A percentile compares a stretch with the other conserved stretches of the same genome.
These are phyloP conservation scores for Stephania cephalantha DNA, from an alignment of 164 flowering plant species.

Conservation along the genomic window DNA sequence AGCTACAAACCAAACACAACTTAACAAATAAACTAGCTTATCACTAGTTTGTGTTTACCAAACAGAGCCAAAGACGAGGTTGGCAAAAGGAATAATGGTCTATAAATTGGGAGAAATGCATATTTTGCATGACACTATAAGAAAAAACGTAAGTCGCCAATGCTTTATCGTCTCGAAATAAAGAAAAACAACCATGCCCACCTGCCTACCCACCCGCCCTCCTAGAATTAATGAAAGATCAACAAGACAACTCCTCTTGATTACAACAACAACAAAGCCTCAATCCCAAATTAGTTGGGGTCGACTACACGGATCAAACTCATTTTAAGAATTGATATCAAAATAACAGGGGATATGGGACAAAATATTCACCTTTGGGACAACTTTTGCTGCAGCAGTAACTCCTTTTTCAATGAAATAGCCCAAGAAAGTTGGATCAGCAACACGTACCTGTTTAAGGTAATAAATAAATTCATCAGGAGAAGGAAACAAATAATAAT, in stretches of 20 bases:
- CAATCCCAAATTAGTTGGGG: not conserved
- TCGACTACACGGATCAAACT: not conserved
- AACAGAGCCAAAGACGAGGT: not conserved
- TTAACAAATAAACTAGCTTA: too few species aligned
- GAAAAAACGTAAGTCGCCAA: too few species aligned
- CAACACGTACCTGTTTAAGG: slow-evolving; percentile 83
- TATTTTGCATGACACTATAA: too few species aligned
- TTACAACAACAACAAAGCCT: not conserved
- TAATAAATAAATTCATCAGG: slow-evolving; percentile 7
- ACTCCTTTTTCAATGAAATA: slow-evolving; percentile 91
- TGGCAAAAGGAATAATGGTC: not conserved
- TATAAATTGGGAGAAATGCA: too few species aligned
- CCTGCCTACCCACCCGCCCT: too few species aligned
- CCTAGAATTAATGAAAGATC: too few species aligned
- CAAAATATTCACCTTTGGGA: slow-evolving; percentile 66
- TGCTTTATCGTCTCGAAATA: too few species aligned
- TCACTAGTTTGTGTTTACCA: too few species aligned
- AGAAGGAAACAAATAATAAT: slow-evolving; percentile 1
- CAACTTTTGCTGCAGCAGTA: slow-evolving; percentile 97
- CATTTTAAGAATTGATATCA: not conserved
- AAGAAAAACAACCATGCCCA: too few species aligned
- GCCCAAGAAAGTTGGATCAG: slow-evolving; percentile 94
- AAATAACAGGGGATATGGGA: not conserved
- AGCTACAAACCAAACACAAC: too few species aligned
- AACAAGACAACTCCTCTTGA: too few species aligned